Conservation (phyloP, 2,329 filamentous ascomycete genomes). For the Neofusicoccum kwambonambiense region DNA sequence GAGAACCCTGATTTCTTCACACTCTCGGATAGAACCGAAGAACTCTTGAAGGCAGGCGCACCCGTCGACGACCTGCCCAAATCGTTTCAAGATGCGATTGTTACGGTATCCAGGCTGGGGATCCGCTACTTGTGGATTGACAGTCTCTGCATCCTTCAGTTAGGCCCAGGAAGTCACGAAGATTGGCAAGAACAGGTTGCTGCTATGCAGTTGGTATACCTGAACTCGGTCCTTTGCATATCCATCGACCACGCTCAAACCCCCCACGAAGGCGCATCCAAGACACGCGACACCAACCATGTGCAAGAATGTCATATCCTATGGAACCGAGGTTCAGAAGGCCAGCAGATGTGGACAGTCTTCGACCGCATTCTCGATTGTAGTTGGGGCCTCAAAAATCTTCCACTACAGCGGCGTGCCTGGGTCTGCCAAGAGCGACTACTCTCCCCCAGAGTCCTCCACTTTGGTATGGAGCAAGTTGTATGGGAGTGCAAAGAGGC, state of each 20-base stretch:
- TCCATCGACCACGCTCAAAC: neutral
- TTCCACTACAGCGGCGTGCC: neutral
- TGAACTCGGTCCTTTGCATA: neutral
- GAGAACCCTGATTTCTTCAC: neutral
- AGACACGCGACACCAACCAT: neutral
- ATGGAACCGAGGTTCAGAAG: neutral
- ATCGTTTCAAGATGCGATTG: neutral
- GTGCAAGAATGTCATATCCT: neutral
- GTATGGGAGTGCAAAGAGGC: neutral
- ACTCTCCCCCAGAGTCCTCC: neutral
- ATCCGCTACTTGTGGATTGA: neutral
- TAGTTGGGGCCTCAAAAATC: neutral
- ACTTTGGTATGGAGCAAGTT: neutral
- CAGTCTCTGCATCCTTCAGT: neutral
- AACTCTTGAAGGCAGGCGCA: neutral
- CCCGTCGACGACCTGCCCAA: neutral
- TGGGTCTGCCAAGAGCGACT: neutral
- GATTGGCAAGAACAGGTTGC: neutral
- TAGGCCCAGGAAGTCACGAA: neutral
- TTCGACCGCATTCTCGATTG: neutral
- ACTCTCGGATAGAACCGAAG: neutral
- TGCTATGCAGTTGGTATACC: neutral
- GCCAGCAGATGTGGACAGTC: neutral
- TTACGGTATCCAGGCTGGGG: neutral
- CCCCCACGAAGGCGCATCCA: neutral